Percentiles rank a stretch among this genome's conserved stretches.
phyloP scores from a whole-genome alignment of 1,139 yeast genomes.

The Blastobotrys petasosporus region DNA sequence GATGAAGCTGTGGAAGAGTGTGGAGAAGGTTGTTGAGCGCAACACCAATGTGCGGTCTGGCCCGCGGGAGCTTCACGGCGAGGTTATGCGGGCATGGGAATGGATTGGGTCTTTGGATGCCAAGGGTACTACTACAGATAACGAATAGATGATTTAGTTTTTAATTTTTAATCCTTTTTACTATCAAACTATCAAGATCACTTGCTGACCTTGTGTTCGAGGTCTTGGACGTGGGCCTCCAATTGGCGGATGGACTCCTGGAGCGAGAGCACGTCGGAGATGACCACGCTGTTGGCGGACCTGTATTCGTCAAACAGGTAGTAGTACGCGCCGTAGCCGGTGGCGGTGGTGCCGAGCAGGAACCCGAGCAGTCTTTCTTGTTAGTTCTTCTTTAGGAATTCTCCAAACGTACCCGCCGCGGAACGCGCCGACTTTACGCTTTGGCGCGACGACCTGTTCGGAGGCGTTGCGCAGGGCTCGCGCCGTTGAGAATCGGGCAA shows the following conservation, averaged over 20 bases:
- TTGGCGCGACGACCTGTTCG: conserved; percentile 9
- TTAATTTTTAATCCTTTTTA: neutral
- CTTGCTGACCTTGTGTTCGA: conserved; percentile 25
- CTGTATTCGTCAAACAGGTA: conserved; percentile 75
- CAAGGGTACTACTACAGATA: neutral
- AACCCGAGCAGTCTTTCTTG: conserved; percentile 47
- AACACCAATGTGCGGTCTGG: conserved; percentile 58
- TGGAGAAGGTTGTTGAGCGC: conserved; percentile 54
- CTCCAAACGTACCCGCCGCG: conserved; percentile 30
- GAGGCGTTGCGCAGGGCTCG: conserved; percentile 13
- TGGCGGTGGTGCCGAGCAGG: conserved; percentile 64
- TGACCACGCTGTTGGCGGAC: conserved; percentile 61
- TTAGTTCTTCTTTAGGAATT: neutral
- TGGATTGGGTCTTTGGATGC: conserved; percentile 49
- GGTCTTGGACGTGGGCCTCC: conserved; percentile 43
- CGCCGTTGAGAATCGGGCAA: conserved; percentile 2
- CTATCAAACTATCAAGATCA: neutral
- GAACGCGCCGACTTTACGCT: conserved; percentile 29
- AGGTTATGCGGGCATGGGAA: conserved; percentile 83
- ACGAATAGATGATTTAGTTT: neutral
- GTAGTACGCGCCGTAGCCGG: conserved; percentile 73
- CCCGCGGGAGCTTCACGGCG: conserved; percentile 73
- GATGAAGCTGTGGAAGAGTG: conserved; percentile 56
- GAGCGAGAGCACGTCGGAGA: conserved; percentile 67
- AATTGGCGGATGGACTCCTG: conserved; percentile 61